These are phyloP conservation scores for Primulina eburnea DNA, from an alignment of 257 asterid genomes.

Conservation along the genomic window DNA sequence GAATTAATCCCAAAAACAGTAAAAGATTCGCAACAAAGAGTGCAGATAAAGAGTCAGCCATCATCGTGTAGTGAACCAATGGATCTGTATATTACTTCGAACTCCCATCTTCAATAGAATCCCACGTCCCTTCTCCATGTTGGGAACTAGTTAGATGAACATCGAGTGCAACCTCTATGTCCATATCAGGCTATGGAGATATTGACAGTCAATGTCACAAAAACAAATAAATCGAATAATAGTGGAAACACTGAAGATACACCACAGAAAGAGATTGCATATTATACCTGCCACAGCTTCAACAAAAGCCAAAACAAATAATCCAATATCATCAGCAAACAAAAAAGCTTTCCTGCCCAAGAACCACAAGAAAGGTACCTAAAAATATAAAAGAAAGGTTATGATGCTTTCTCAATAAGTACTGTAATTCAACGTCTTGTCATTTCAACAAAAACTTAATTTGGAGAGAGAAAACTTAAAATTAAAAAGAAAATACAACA, in stretches of 20 bases:
- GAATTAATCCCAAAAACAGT: background rate
- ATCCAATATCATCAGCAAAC: conserved; percentile 82
- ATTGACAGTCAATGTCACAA: conserved; percentile 10
- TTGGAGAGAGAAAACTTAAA: background rate
- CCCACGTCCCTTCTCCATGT: conserved; percentile 28
- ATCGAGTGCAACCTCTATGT: conserved; percentile 74
- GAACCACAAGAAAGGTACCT: conserved; percentile 90
- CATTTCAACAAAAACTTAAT: background rate
- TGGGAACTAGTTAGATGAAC: conserved; percentile 31
- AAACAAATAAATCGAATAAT: background rate
- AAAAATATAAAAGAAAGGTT: conserved; percentile 6
- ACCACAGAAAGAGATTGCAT: background rate
- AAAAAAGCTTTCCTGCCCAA: conserved; percentile 97
- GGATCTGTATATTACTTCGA: background rate
- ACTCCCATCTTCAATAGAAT: conserved; percentile 20
- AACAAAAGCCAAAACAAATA: conserved; percentile 68
- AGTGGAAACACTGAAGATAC: background rate
- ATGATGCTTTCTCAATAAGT: background rate
- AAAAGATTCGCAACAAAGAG: too few species aligned
- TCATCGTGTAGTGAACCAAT: too few species aligned
- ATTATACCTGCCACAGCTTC: conserved; percentile 74
- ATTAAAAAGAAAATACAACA: background rate
- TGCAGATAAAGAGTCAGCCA: too few species aligned
- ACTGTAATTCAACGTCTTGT: background rate
- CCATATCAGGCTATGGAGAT: conserved; percentile 64